Evolutionary conservation across 148 eudicot genomes (phyloP), one percentile per base, ranked within the genome.

Genomic region (Camellia granthamiana): DNA sequence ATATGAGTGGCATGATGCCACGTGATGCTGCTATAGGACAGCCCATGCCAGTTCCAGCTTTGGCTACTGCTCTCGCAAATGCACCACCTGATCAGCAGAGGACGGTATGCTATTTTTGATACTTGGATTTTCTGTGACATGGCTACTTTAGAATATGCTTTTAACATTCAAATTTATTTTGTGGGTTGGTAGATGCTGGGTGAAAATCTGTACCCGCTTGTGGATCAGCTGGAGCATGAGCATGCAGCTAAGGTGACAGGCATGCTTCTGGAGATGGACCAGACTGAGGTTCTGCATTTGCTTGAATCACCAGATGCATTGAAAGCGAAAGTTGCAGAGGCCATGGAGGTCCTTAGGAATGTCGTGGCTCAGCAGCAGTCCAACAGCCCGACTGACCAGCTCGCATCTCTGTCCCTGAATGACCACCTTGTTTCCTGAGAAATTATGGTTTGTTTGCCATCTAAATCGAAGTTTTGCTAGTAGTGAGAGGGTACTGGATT

Each of bases 181-280:
- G 52, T 75, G 18, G 11, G 30, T 61, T 46, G 38, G 16, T 83
- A 94, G 97, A 92, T 92, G 97, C 88, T 94, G 62, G 98, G 97
- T 59, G 97, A 92, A 84, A 90, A 84, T 81, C 71, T 94, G 63
- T 91, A 94, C 84, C 98, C 97, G 7, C 89, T 92, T 15, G 98
- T 94, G 72, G 93, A 92, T 80, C 90, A 90, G 75, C 85, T 94
- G 19, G 95, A 94, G 90, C 95, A 90, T 47, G 97, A 92, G 61
- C 87, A 92, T 75, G 97, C 97, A 0, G 97, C 97, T 8, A 94
- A 94, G 86, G 98, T 94, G 16, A 94, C 97, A 0, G 97, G 95
- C 66, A 91, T 93, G 97, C 91, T 93, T 55, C 86, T 93, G 76
- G 95, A 93, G 88, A 93, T 93, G 97, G 97, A 93, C 80, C 94